Evolutionary conservation across 352 stramenopile genomes (phyloP).

Genomic region (Phytophthora podocarpi): DNA sequence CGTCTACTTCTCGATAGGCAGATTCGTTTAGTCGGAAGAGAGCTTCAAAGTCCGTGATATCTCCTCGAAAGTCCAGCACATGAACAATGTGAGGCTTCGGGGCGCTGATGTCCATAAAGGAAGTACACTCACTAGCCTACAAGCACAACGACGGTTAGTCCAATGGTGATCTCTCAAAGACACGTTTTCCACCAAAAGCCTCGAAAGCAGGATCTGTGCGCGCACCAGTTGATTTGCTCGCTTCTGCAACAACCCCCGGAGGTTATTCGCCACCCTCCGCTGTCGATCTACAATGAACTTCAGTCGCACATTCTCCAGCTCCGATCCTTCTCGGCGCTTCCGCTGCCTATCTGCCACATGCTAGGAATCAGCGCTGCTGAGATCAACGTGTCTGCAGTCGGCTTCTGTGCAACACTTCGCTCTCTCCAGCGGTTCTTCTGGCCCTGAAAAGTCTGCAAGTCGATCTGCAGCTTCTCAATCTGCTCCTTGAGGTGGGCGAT

Average conservation of each 20-base stretch:
- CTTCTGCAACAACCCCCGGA: conserved; percentile 41
- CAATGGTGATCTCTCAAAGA: no score
- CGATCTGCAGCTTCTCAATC: conserved; percentile 36
- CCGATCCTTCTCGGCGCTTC: conserved; percentile 16
- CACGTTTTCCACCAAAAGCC: no score
- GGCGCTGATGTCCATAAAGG: conserved; percentile 9
- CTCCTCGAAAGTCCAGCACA: conserved; percentile 16
- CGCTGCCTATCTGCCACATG: conserved; percentile 29
- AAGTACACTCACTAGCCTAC: conserved; percentile 18
- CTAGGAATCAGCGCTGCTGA: conserved; percentile 7
- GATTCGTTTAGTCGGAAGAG: conserved; percentile 24
- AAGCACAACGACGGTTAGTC: no score
- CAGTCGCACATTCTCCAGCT: conserved; percentile 37
- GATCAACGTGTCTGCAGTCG: not conserved
- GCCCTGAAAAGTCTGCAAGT: conserved; percentile 22
- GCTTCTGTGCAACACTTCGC: not conserved
- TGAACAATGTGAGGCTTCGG: conserved; percentile 8
- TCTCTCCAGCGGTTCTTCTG: not conserved
- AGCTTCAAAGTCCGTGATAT: conserved; percentile 24
- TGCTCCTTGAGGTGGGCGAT: conserved; percentile 42
- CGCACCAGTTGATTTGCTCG: conserved; percentile 25
- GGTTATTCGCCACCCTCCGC: conserved; percentile 38
- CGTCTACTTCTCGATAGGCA: conserved; percentile 25
- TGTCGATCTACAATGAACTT: conserved; percentile 47
- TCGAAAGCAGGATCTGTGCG: no score